Evolutionary conservation across 495 filamentous ascomycete genomes (phyloP).

Genomic region (Chaetomidium leptoderma): DNA sequence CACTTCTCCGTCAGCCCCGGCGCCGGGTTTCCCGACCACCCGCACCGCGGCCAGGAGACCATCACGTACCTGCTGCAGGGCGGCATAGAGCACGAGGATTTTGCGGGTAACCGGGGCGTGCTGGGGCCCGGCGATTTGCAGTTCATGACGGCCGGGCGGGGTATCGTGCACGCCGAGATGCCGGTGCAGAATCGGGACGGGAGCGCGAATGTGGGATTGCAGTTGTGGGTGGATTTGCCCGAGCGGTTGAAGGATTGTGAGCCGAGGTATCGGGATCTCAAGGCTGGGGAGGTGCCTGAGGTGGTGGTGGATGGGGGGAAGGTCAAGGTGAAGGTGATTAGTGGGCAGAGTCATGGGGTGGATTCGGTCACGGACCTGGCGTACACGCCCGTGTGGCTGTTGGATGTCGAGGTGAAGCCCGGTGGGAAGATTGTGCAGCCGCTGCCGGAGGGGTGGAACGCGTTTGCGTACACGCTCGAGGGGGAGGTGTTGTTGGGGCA

Average conservation of each 20-base stretch:
- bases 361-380: slow-evolving; percentile 85
- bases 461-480: slow-evolving; percentile 77
- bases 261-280: slow-evolving; percentile 84
- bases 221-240: slow-evolving; percentile 93
- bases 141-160: slow-evolving; percentile 94
- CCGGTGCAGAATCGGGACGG: slow-evolving; percentile 68
- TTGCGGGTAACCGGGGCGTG: slow-evolving; percentile 81
- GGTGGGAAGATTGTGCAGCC: slow-evolving; percentile 70
- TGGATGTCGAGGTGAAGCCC: slow-evolving; percentile 78
- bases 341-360: slow-evolving; percentile 73
- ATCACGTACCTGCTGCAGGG: slow-evolving; percentile 88
- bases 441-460: slow-evolving; percentile 81
- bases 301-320: slow-evolving; percentile 64
- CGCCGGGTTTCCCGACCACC: slow-evolving; percentile 55
- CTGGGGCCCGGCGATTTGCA: slow-evolving; percentile 84
- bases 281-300: slow-evolving; percentile 68
- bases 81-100: slow-evolving; percentile 92
- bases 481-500: slow-evolving; percentile 65
- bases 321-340: slow-evolving; percentile 84
- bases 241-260: slow-evolving; percentile 77
- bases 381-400: slow-evolving; percentile 91
- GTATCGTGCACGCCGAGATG: slow-evolving; percentile 98
- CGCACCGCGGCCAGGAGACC: slow-evolving; percentile 59
- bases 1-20: slow-evolving; percentile 79
- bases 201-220: slow-evolving; percentile 76